Evolutionary conservation across 306 rosid genomes (phyloP).

Genomic region (Cicer cuneatum): DNA sequence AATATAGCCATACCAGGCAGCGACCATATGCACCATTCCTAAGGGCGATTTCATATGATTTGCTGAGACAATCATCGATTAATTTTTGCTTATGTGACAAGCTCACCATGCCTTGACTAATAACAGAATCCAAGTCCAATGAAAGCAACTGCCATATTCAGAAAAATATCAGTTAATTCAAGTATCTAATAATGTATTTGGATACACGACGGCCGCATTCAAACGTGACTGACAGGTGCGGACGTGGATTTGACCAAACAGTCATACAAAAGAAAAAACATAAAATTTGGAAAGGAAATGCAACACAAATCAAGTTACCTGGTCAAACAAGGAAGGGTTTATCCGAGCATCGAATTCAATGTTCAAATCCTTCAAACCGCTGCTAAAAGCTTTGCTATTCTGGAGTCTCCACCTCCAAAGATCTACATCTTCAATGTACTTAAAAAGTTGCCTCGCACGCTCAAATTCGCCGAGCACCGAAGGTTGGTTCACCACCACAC

Average conservation of each 20-base stretch:
- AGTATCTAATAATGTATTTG: not conserved
- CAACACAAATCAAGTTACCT: conserved; percentile 47
- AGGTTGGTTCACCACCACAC: conserved; percentile 30
- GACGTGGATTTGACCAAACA: not conserved
- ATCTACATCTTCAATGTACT: conserved; percentile 89
- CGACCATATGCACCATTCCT: conserved; percentile 71
- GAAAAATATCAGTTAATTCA: conserved; percentile 19
- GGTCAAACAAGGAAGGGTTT: conserved; percentile 73
- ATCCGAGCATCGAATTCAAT: conserved; percentile 58
- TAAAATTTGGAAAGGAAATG: not conserved
- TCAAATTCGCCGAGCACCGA: conserved; percentile 56
- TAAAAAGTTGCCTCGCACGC: conserved; percentile 55
- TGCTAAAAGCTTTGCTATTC: conserved; percentile 80
- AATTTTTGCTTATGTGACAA: conserved; percentile 68
- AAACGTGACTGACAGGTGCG: not conserved
- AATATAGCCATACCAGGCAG: conserved; percentile 68
- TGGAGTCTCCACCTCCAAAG: conserved; percentile 89
- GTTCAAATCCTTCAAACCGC: conserved; percentile 75
- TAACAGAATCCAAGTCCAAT: conserved; percentile 66
- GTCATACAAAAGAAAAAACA: not conserved
- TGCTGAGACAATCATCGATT: conserved; percentile 63
- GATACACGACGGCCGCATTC: too few relatives aligned
- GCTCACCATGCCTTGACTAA: conserved; percentile 66
- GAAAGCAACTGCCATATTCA: conserved; percentile 67
- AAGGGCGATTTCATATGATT: conserved; percentile 68